These are phyloP conservation scores for Boletus mariae DNA, from an alignment of 1,284 basidiomycete species.

Conservation along the genomic window DNA sequence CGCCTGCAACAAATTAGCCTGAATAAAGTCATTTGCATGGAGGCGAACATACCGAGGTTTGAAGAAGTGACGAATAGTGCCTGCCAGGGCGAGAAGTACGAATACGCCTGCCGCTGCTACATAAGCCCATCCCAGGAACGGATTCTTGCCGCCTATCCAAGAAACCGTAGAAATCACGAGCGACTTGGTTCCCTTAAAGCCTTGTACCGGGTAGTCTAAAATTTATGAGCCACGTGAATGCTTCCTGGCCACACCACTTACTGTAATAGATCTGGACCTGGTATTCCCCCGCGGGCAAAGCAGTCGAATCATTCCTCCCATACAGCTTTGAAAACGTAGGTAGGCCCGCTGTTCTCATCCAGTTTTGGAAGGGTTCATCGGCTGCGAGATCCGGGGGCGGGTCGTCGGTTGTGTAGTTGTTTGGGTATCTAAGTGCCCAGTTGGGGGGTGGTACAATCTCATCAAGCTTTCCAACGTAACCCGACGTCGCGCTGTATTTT, in stretches of 20 bases:
- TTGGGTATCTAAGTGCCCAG: slow-evolving; percentile 72
- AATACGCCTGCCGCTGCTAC: slow-evolving; percentile 87
- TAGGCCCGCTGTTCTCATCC: slow-evolving; percentile 98
- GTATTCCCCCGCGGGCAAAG: slow-evolving; percentile 76
- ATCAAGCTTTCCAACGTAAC: slow-evolving; percentile 48
- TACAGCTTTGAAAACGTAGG: slow-evolving; percentile 97
- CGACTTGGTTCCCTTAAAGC: slow-evolving; percentile 94
- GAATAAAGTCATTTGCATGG: background rate
- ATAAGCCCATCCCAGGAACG: slow-evolving; percentile 97
- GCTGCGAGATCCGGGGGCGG: slow-evolving; percentile 73
- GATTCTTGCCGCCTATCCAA: slow-evolving; percentile 97
- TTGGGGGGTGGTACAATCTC: slow-evolving; percentile 91
- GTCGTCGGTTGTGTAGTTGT: slow-evolving; percentile 67
- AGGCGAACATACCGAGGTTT: slow-evolving; percentile 75
- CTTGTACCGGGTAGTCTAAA: slow-evolving; percentile 88
- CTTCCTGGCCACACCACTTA: slow-evolving; percentile 40
- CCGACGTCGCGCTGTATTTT: slow-evolving; percentile 72
- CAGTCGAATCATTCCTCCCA: slow-evolving; percentile 82
- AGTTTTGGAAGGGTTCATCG: slow-evolving; percentile 98
- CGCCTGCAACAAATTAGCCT: slow-evolving; percentile 43
- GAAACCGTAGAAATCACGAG: slow-evolving; percentile 96
- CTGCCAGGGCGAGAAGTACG: slow-evolving; percentile 81
- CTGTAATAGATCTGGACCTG: slow-evolving; percentile 79
- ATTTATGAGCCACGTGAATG: slow-evolving; percentile 8
- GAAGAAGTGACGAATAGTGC: slow-evolving; percentile 90